Evolutionary conservation across 345 rosid species (phyloP).

Genomic region (Salix dunnii): DNA sequence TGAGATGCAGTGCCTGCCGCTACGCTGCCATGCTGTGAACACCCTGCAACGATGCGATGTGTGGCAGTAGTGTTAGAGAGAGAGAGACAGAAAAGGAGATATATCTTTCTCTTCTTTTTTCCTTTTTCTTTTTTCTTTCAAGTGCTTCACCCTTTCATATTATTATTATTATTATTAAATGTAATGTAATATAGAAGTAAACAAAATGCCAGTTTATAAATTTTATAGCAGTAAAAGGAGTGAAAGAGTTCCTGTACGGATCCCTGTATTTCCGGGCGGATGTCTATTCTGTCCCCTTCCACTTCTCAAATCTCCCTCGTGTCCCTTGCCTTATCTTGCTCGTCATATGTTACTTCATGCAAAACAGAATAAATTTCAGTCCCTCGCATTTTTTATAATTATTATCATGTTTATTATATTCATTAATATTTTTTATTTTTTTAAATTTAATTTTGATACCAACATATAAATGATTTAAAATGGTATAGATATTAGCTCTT

Average conservation of each 20-base stretch:
- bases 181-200: not conserved
- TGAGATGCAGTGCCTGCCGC: slow-evolving; percentile 31
- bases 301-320: slow-evolving; percentile 35
- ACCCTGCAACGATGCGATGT: slow-evolving; percentile 37
- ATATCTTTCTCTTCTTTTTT: no score
- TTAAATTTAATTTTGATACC: no score
- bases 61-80: slow-evolving; percentile 28
- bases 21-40: slow-evolving; percentile 46
- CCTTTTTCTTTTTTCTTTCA: not conserved
- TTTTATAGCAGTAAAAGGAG: not conserved
- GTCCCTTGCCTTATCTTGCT: slow-evolving; percentile 15
- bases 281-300: slow-evolving; percentile 61
- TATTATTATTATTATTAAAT: not conserved
- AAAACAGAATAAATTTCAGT: not conserved
- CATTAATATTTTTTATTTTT: no score
- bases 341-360: not conserved
- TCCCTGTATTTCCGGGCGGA: slow-evolving; percentile 56
- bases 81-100: not conserved
- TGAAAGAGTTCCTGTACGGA: slow-evolving; percentile 31
- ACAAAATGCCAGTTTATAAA: not conserved
- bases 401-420: no score
- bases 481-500: no score
- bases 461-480: no score
- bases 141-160: not conserved
- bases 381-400: not conserved